Conservation (phyloP, 192 early-diverging fungal species). For the Backusella tuberculispora region DNA sequence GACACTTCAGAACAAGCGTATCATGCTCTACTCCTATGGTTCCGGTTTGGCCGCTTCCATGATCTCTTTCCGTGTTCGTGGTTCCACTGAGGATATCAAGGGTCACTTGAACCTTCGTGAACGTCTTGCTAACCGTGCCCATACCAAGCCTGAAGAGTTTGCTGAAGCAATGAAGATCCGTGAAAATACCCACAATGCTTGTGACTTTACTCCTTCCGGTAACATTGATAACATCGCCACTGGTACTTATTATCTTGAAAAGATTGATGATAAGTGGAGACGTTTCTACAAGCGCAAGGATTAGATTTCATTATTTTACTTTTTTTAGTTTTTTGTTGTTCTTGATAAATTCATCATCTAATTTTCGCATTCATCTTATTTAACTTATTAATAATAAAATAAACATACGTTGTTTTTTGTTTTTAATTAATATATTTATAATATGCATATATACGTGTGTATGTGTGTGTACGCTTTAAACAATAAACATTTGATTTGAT, state of each 20-base stretch:
- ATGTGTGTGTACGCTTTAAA: not conserved
- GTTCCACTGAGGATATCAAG: conserved; percentile 64
- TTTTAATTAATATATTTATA: not conserved
- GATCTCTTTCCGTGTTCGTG: conserved; percentile 86
- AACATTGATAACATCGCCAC: conserved; percentile 59
- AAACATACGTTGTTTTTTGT: conserved; percentile 6
- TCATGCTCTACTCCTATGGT: conserved; percentile 94
- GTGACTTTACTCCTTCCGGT: conserved; percentile 80
- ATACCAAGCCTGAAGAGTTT: conserved; percentile 77
- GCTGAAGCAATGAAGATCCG: conserved; percentile 82
- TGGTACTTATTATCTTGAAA: conserved; percentile 89
- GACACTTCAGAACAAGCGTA: conserved; percentile 79
- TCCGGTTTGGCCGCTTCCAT: conserved; percentile 94
- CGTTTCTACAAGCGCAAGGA: conserved; percentile 77
- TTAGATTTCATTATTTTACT: conserved; percentile 14
- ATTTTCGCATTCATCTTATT: conserved; percentile 12
- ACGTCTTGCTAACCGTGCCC: conserved; percentile 75
- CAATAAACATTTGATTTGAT: not conserved
- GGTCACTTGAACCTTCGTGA: conserved; percentile 64
- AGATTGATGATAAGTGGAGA: conserved; percentile 92
- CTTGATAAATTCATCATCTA: conserved; percentile 12
- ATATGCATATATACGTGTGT: not conserved
- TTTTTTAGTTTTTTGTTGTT: not conserved
- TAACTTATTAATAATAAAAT: conserved; percentile 12
- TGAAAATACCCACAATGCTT: conserved; percentile 83